Conservation (phyloP, 805 yeast genomes). For the Saturnispora ahearnii region DNA sequence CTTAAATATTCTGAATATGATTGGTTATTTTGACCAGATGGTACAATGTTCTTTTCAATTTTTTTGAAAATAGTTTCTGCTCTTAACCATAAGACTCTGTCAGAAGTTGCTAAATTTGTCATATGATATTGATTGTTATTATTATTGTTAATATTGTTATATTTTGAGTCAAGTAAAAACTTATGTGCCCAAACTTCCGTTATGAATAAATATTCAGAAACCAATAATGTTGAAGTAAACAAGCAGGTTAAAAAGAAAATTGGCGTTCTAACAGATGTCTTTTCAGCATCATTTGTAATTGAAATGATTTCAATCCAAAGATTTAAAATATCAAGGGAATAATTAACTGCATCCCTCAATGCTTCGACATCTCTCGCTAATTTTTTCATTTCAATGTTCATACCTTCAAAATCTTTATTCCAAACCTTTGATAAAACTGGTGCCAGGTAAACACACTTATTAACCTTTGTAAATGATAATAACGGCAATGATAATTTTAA, state of each 20-base stretch:
- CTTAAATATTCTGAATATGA: slow-evolving; percentile 52
- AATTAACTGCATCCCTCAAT: slow-evolving; percentile 51
- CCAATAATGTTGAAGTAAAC: slow-evolving; percentile 50
- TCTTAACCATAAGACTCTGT: slow-evolving; percentile 56
- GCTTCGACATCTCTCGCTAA: slow-evolving; percentile 51
- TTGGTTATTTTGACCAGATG: slow-evolving; percentile 41
- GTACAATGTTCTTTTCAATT: slow-evolving; percentile 49
- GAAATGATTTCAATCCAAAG: slow-evolving; percentile 70
- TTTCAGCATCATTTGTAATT: slow-evolving; percentile 53
- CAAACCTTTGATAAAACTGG: slow-evolving; percentile 54
- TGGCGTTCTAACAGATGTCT: slow-evolving; percentile 64
- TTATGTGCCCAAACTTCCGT: slow-evolving; percentile 46
- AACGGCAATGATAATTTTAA: slow-evolving; percentile 60
- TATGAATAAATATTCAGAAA: slow-evolving; percentile 52
- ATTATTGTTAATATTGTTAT: neutral
- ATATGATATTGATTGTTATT: slow-evolving; percentile 16
- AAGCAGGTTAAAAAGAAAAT: slow-evolving; percentile 66
- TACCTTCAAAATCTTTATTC: slow-evolving; percentile 57
- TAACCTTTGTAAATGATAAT: slow-evolving; percentile 55
- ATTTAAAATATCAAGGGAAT: slow-evolving; percentile 50
- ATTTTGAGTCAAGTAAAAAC: slow-evolving; percentile 16
- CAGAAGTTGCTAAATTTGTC: slow-evolving; percentile 29
- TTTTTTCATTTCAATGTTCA: slow-evolving; percentile 45
- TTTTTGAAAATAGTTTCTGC: slow-evolving; percentile 51
- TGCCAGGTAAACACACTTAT: slow-evolving; percentile 52